Base-by-base conservation (phyloP, 2,329 filamentous ascomycete species). In the Stachybotrys echinatus region DNA sequence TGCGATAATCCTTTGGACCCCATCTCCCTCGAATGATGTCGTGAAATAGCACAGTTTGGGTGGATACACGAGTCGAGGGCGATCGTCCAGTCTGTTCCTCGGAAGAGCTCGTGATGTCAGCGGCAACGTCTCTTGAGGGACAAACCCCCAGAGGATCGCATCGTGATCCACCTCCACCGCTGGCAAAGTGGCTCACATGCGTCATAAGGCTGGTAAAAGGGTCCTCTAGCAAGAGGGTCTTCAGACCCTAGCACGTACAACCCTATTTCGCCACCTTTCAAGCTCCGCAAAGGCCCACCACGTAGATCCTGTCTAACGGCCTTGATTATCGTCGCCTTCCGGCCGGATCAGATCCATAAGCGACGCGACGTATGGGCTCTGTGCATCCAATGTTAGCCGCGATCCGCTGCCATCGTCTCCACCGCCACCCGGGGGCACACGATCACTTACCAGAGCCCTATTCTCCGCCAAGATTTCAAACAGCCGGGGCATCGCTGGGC, bases 391-490 rank as follows among this genome's bases (percentile, higher is more conserved):
- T 23, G 23, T 46, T 27, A 20, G 22, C 14, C 22, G 23, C 23
- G 19, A 37, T 46, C 17, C n/a, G 27, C 27, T 8, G 10, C 27
- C 2, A 34, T 34, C 27, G 14, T 18, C 19, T n/a, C 6, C 23
- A 6, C 19, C 20, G 23, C 19, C 27, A 14, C 17, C 20, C 19
- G 22, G 27, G 27, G 27, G 27, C 14, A 34, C 27, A 34, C 10
- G 27, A 34, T 10, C 10, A 69, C 76, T 58, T 69, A 82, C 80
- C 69, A 87, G 64, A 50, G 76, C 73, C 64, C 73, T 74, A 56
- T 90, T 90, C 64, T 89, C 83, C 27, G 84, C 80, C 70, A 88
- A 77, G 42, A 89, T 78, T 65, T 86, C 85, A 61, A 81, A 87
- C 19, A 89, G 67, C 34, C 83, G 79, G 12, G 80, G 75, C 62